Conservation (phyloP, 495 filamentous ascomycete species). For the Neurospora sp. region DNA sequence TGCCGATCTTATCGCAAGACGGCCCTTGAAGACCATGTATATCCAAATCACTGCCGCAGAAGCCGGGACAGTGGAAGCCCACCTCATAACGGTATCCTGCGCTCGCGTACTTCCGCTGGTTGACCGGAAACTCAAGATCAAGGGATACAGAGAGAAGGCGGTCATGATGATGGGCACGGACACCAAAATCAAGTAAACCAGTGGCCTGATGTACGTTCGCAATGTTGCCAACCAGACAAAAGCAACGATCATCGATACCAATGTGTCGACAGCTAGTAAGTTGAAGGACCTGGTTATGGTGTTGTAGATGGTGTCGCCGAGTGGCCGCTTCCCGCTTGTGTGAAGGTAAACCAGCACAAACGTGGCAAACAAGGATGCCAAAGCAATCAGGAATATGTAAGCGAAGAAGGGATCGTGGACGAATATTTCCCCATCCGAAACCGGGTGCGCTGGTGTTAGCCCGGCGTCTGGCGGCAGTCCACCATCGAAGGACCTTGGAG, state of each 20-base stretch:
- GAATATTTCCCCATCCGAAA: constrained; percentile 37
- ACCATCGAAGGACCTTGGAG: constrained; percentile 13
- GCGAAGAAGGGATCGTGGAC: constrained; percentile 83
- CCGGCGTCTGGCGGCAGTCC: background rate
- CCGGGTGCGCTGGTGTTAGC: constrained; percentile 7
- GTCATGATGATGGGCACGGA: constrained; percentile 77
- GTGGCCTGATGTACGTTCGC: constrained; percentile 68
- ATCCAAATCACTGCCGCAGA: constrained; percentile 68
- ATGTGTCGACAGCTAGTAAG: constrained; percentile 77
- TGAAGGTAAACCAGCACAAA: constrained; percentile 84
- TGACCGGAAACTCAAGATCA: constrained; percentile 81
- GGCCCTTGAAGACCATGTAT: constrained; percentile 67
- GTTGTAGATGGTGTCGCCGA: constrained; percentile 85
- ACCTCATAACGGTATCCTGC: constrained; percentile 87
- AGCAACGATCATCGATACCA: constrained; percentile 80
- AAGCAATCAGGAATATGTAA: constrained; percentile 76
- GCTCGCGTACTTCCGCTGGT: constrained; percentile 54
- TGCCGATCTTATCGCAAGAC: constrained; percentile 68
- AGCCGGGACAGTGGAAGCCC: constrained; percentile 67
- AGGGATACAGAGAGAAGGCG: constrained; percentile 82
- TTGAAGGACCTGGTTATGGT: constrained; percentile 80
- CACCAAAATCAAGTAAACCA: constrained; percentile 69
- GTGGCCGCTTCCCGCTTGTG: constrained; percentile 50
- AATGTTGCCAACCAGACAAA: constrained; percentile 84
- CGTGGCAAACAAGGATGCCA: constrained; percentile 74